Percentiles rank a stretch among this genome's conserved stretches.
Conservation (phyloP, 2,329 filamentous ascomycete species). For the Cyphellophora attinorum region DNA sequence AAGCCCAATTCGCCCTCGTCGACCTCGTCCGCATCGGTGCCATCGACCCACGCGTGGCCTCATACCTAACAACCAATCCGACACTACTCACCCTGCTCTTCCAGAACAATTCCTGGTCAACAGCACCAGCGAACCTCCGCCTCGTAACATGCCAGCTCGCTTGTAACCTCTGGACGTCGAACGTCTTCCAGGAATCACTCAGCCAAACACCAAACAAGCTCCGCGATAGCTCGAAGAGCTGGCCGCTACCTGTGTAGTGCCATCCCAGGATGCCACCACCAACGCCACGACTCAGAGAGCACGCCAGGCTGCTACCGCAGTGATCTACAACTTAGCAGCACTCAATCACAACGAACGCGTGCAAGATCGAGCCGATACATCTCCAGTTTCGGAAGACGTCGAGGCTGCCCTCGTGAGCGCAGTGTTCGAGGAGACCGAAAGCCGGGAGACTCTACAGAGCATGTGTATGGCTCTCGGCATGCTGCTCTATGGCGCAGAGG, state of each 20-base stretch:
- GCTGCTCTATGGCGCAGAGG: conserved; percentile 59
- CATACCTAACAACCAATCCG: conserved; percentile 71
- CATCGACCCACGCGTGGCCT: conserved; percentile 67
- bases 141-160: conserved; percentile 74
- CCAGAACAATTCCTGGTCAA: conserved; percentile 36
- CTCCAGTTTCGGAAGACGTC: conserved; percentile 44
- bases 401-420: conserved; percentile 73
- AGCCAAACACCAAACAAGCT: conserved; percentile 24
- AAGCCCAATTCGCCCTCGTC: conserved; percentile 68
- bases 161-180: conserved; percentile 75
- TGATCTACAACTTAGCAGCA: conserved; percentile 73
- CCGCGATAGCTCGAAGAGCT: conserved; percentile 42
- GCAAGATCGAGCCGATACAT: conserved; percentile 43
- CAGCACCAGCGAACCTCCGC: conserved; percentile 69
- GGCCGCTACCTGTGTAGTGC: conserved; percentile 64
- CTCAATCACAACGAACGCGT: conserved; percentile 58
- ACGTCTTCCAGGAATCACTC: conserved; percentile 53
- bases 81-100: conserved; percentile 50
- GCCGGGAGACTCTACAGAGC: conserved; percentile 62
- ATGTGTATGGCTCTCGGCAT: conserved; percentile 68
- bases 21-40: conserved; percentile 75
- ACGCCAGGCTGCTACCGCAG: conserved; percentile 69
- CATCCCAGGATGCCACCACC: conserved; percentile 47
- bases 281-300: conserved; percentile 53
- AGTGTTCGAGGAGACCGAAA: conserved; percentile 44